Evolutionary conservation across 1,284 basidiomycete genomes (phyloP), one percentile per base, ranked within the genome.

Genomic region (Ceratobasidium sp.): DNA sequence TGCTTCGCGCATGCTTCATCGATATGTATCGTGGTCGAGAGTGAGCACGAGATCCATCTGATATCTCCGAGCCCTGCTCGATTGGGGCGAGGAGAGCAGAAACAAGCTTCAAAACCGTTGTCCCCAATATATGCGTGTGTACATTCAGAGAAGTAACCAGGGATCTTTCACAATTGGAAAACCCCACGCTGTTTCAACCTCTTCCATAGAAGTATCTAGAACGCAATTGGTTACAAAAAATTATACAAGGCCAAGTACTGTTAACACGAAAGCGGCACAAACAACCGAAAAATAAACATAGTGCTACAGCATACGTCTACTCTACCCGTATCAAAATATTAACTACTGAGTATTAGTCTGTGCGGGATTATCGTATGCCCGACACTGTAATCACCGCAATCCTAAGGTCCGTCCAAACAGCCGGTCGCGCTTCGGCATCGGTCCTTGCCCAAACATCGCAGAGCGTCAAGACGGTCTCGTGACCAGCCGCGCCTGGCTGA

Each of bases 361-460:
- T 2, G 8, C 49, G 8, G n/a, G 1, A 43, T 24, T 73, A 73
- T 29, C 53, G 2, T 24, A 61, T 43, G 4, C 69, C 69, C 5
- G 58, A 24, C 13, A 63, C 41, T 1, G 46, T 41, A 31, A 31
- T 11, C 5, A 19, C 46, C 34, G 69, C 46, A 29, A 37, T 29
- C 34, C 69, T 59, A 34, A 73, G 48, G 49, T 73, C 69, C 9
- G 24, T 53, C 56, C 58, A 73, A 11, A 63, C 46, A 1, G 48
- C 58, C 11, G 59, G 48, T 7, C 69, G 58, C 1, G 58, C 43
- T 48, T 73, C 69, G 22, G 59, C 29, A 34, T 63, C 59, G 8
- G 58, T 14, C 31, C 56, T 37, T 0, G 24, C 11, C 69, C 69
- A 73, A 1, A 73, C 2, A 2, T 49, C 69, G 41, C 53, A 3